A percentile compares a stretch with the other conserved stretches of the same genome.
Evolutionary conservation across 1,284 basidiomycete species (phyloP).

Genomic region (Trametes hirsuta): DNA sequence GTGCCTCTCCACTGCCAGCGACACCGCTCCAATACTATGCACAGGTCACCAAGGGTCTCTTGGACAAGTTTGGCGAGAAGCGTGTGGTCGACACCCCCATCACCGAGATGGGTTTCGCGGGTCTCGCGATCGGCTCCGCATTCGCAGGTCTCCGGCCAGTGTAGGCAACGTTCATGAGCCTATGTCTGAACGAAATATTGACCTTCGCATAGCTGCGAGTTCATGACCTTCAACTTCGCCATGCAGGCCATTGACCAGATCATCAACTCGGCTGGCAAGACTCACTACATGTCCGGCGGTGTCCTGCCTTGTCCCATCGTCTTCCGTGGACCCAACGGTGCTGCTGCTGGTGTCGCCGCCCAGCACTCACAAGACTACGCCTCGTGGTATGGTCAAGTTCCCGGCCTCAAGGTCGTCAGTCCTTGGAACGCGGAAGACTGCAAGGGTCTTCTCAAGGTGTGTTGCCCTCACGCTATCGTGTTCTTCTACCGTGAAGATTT

Average conservation of each 20-base stretch:
- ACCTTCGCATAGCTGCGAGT: conserved; percentile 81
- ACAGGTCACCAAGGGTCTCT: conserved; percentile 94
- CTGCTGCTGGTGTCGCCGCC: conserved; percentile 94
- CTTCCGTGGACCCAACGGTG: conserved; percentile 99
- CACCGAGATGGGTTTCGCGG: conserved; percentile 99
- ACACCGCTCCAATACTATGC: background rate
- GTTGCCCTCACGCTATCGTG: conserved; percentile 15
- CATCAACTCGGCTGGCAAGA: conserved; percentile 99
- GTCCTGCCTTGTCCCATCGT: conserved; percentile 98
- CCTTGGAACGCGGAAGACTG: conserved; percentile 98
- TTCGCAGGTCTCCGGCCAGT: conserved; percentile 94
- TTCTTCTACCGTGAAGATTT: conserved; percentile 2
- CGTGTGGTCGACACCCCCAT: conserved; percentile 98
- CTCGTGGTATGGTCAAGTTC: conserved; percentile 95
- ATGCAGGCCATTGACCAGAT: conserved; percentile 99
- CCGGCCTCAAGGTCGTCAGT: conserved; percentile 96
- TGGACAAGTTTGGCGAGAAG: conserved; percentile 99
- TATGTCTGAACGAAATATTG: background rate
- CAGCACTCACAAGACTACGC: conserved; percentile 93
- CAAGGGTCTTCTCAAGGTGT: conserved; percentile 95
- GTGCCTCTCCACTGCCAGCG: background rate
- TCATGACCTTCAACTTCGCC: conserved; percentile 98
- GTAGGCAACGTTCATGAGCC: conserved; percentile 42
- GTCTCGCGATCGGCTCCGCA: conserved; percentile 94
- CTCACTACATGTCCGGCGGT: conserved; percentile 99